Conservation (phyloP, 805 yeast species). For the Kodamaea neixiangensis region DNA sequence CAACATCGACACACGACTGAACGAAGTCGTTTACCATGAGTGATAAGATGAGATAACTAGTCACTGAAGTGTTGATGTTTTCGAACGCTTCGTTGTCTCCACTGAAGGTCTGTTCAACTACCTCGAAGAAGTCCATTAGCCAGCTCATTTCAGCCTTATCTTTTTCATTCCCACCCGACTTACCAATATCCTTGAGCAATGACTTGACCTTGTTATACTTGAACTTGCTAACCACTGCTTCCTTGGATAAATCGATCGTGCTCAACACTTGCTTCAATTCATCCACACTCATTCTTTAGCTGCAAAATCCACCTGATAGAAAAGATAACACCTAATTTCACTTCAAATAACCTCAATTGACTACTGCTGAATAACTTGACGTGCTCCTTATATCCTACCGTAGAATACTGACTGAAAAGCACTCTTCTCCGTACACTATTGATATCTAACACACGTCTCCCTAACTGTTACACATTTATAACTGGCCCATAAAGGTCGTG, state of each 20-base stretch:
- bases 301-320: not conserved
- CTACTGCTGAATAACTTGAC: not conserved
- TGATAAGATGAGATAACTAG: not conserved
- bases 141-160: not conserved
- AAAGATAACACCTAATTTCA: too few relatives aligned
- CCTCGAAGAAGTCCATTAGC: not conserved
- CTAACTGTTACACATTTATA: not conserved
- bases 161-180: not conserved
- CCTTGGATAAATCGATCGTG: not conserved
- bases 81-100: not conserved
- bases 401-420: too few relatives aligned
- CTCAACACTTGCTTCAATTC: not conserved
- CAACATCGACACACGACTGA: not conserved
- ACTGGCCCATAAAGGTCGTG: not conserved
- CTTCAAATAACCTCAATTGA: not conserved
- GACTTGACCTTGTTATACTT: slow-evolving; percentile 1
- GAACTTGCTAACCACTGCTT: not conserved
- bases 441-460: too few relatives aligned
- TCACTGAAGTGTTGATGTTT: not conserved
- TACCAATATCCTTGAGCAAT: not conserved
- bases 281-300: not conserved
- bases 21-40: not conserved
- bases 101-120: not conserved
- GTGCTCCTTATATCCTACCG: too few relatives aligned
- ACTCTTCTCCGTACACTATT: too few relatives aligned